Evolutionary conservation across 495 filamentous ascomycete species (phyloP), one percentile per base, ranked within the genome.

Genomic region (Talaromyces stipitatus): DNA sequence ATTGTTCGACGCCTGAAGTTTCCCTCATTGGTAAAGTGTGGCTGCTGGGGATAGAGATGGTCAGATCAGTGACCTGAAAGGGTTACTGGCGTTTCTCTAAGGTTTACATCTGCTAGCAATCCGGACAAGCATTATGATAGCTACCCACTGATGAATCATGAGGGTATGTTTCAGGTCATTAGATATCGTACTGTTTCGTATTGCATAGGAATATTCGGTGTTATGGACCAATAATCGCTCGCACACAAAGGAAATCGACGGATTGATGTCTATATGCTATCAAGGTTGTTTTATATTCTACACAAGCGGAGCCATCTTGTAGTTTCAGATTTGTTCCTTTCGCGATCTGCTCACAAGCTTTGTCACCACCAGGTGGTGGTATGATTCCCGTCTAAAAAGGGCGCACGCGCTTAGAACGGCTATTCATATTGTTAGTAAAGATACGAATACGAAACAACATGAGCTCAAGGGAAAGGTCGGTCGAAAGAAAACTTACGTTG

Each of bases 401-500:
- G 24, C 14, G 45, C 14, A 30, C 27, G n/a, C 27, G 27, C 8
- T 51, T 51, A 51, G 27, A 51, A 51, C 4, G 48, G 48, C 48
- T 51, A 6, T 22, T 18, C 27, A 27, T 9, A 51, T 20, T 8
- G 12, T 28, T 51, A 51, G 24, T 23, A 27, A 18, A 3, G 24
- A 9, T 41, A 2, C 36, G 12, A 41, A 41, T 18, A n/a, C n/a
- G 36, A 41, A 16, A n/a, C 36, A 18, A 41, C 4, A 20, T 26
- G 3, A 18, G 11, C 12, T 12, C 22, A 28, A 6, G n/a, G 24
- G 14, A 6, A 51, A 26, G 7, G 26, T 18, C 5, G 16, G n/a
- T 4, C 7, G 16, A 14, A 45, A 5, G 5, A 45, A 45, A 30
- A 68, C 75, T 67, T 68, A 78, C 75, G 68, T 86, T 86, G 73